These are phyloP conservation scores for Penicillium arizonense DNA, from an alignment of 495 filamentous ascomycete genomes.

Conservation along the genomic window DNA sequence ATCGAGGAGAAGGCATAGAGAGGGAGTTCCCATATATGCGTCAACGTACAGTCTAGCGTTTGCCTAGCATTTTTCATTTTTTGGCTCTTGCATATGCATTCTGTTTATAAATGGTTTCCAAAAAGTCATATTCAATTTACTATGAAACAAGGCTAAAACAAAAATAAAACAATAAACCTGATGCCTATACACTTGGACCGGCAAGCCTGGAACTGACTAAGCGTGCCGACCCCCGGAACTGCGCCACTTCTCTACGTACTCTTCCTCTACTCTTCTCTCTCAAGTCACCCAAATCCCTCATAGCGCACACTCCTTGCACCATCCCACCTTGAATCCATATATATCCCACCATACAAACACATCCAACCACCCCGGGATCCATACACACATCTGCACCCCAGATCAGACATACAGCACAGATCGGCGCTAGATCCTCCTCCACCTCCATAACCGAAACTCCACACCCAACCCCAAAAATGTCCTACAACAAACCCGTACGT, in stretches of 20 bases:
- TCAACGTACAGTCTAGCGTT: conserved; percentile 15
- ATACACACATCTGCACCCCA: not conserved
- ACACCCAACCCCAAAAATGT: conserved; percentile 19
- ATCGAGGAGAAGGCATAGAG: conserved; percentile 54
- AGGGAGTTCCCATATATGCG: not conserved
- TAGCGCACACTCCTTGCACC: not conserved
- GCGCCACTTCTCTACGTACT: not conserved
- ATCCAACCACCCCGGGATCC: not conserved
- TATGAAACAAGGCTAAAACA: not conserved
- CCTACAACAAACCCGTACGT: conserved; percentile 40
- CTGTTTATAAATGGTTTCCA: conserved; percentile 22
- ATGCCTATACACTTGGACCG: not conserved
- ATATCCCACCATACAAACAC: too few species aligned
- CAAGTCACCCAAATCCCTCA: not conserved
- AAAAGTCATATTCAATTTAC: conserved; percentile 18
- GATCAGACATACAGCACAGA: not conserved
- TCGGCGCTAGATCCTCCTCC: not conserved
- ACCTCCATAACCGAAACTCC: not conserved
- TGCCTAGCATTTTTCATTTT: conserved; percentile 20
- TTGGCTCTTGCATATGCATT: conserved; percentile 20
- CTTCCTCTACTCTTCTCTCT: not conserved
- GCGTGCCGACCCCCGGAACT: not conserved
- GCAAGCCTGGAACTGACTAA: not conserved
- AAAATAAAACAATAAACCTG: not conserved
- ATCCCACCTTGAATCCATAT: not conserved